Base-by-base conservation (phyloP, 768 basidiomycete genomes). In the Psilocybe subaeruginosa region DNA sequence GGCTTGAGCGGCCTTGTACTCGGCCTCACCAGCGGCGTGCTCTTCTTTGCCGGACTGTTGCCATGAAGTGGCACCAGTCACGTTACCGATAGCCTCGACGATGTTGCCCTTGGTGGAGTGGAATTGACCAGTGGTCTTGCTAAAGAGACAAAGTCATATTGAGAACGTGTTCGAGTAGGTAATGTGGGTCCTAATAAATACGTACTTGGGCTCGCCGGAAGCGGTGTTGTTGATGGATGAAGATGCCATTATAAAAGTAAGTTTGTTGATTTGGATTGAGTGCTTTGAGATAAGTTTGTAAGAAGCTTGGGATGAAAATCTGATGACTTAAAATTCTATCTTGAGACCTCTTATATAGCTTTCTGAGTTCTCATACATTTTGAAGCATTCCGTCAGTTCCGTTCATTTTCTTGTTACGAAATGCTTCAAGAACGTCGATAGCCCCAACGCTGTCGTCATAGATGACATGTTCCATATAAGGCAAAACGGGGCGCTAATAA, bases 11-110 rank as follows among this genome's bases (percentile, higher is more conserved):
- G 82, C 80, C 23, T 80, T 78, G 71, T 76, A 76, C 69, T 83
- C 82, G 12, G 76, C 76, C 68, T 85, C 82, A 50, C 84, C 85
- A 43, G 75, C 67, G 2, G 77, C 78, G 64, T 85, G 85, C 68
- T 85, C 83, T 60, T 82, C 62, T 68, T 80, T 77, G 17, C 85
- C 85, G 4, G 78, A 77, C 17, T 75, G 65, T 56, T 77, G 69
- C 84, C 80, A 83, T 3, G 79, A 72, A 3, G 66, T 66, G 7
- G 78, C 70, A 9, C 83, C 83, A 8, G 83, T 84, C 7, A 77
- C 16, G 66, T 83, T 82, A 17, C 84, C 85, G 61, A 85, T 52
- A 45, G 72, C 60, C 59, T 78, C 76, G 41, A 78, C 77, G 23
- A 71, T 61, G 35, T 63, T 75, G 23, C 81, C 82, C 69, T 81